Conservation (phyloP, 2,329 filamentous ascomycete species). For the Tolypocladium guangdongense region DNA sequence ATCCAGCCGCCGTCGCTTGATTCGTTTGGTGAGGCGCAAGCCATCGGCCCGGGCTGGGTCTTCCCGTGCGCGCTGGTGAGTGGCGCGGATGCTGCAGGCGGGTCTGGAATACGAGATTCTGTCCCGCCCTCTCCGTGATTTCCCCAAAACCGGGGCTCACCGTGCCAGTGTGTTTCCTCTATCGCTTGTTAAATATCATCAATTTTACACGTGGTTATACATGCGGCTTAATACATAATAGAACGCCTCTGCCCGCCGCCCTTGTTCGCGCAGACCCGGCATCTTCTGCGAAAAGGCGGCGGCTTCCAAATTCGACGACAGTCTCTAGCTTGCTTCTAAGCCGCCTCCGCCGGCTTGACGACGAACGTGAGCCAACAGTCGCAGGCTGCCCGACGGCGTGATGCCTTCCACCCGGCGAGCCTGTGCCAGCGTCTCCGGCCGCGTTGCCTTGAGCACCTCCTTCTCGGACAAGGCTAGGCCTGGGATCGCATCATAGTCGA, state of each 20-base stretch:
- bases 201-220: neutral
- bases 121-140: neutral
- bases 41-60: too few species aligned
- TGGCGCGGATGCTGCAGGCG: too few species aligned
- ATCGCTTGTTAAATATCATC: neutral
- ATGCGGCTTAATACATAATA: neutral
- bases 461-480: constrained; percentile 76
- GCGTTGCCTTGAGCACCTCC: constrained; percentile 54
- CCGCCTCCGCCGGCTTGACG: constrained; percentile 5
- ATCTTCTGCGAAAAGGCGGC: neutral
- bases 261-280: neutral
- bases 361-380: constrained; percentile 53
- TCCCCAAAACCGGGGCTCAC: neutral
- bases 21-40: too few species aligned
- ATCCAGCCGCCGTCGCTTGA: too few species aligned
- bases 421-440: constrained; percentile 80
- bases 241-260: neutral
- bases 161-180: neutral
- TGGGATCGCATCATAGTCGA: constrained; percentile 65
- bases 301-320: neutral
- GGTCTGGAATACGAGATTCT: too few species aligned
- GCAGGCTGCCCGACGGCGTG: constrained; percentile 48
- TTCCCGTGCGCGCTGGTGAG: too few species aligned
- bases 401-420: constrained; percentile 77
- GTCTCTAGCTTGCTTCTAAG: neutral